These are phyloP conservation scores for Rhododendron kiyosumense DNA, from an alignment of 148 eudicot genomes.

Conservation along the genomic window DNA sequence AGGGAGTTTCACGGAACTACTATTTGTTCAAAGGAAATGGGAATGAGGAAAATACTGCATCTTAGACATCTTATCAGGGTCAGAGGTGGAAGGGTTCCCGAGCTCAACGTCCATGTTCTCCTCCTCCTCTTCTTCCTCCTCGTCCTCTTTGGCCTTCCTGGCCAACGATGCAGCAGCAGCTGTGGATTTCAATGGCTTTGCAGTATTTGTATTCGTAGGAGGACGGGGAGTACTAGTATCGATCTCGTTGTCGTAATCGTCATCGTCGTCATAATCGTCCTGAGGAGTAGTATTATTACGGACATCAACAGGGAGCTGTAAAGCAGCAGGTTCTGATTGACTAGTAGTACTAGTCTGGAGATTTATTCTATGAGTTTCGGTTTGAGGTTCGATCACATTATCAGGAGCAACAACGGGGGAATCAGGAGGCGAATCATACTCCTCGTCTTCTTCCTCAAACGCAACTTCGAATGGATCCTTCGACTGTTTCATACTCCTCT, in stretches of 20 bases:
- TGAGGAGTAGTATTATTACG: constrained; percentile 29
- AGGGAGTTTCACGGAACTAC: background rate
- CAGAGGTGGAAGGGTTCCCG: constrained; percentile 51
- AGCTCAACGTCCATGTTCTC: constrained; percentile 87
- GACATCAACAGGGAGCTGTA: constrained; percentile 14
- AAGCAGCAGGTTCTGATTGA: constrained; percentile 28
- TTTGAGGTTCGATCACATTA: constrained; percentile 36
- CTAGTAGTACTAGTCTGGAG: background rate
- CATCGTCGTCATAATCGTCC: constrained; percentile 27
- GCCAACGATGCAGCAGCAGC: constrained; percentile 19
- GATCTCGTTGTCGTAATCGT: background rate
- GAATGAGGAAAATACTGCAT: constrained; percentile 64
- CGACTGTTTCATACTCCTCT: constrained; percentile 48
- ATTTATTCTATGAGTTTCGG: background rate
- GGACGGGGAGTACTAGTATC: background rate
- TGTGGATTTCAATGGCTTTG: constrained; percentile 32
- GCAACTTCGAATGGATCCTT: constrained; percentile 95
- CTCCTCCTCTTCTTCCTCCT: constrained; percentile 69
- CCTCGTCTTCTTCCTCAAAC: constrained; percentile 53
- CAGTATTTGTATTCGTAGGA: constrained; percentile 10
- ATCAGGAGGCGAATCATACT: constrained; percentile 48
- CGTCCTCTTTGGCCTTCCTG: constrained; percentile 66
- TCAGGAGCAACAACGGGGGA: constrained; percentile 43
- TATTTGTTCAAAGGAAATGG: background rate
- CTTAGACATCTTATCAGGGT: constrained; percentile 82